These are phyloP conservation scores for Penicillium sp. DNA, from an alignment of 2,329 filamentous ascomycete species.

Conservation along the genomic window DNA sequence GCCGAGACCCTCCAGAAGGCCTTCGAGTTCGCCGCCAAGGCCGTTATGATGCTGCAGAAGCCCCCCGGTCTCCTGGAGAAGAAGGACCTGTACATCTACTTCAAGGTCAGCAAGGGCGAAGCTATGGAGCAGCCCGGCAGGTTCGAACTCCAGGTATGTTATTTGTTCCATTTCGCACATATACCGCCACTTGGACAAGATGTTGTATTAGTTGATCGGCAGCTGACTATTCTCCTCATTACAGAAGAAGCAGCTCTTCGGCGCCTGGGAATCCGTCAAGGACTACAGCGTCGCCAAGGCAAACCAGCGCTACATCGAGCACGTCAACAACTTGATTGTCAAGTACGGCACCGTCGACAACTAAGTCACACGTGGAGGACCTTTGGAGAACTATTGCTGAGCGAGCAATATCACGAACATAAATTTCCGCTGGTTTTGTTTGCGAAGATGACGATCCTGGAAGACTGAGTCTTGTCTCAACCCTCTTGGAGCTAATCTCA, in stretches of 20 bases:
- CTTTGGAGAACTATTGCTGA: not conserved
- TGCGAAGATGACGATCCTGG: not conserved
- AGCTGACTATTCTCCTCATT: conserved; percentile 17
- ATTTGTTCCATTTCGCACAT: not conserved
- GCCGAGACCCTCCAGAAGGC: conserved; percentile 20
- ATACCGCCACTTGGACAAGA: not conserved
- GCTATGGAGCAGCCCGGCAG: conserved; percentile 35
- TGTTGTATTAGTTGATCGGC: conserved; percentile 1
- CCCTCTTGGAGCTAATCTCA: not conserved
- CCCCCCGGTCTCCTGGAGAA: conserved; percentile 28
- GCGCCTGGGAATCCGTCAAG: conserved; percentile 71
- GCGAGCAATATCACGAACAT: not conserved
- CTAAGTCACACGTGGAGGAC: conserved; percentile 7
- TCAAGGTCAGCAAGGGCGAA: conserved; percentile 39
- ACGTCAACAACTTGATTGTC: conserved; percentile 71
- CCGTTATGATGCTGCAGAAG: conserved; percentile 31
- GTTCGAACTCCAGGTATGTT: conserved; percentile 44
- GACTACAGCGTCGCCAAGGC: conserved; percentile 67
- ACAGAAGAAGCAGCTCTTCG: conserved; percentile 78
- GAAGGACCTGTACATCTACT: conserved; percentile 40
- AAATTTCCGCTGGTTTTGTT: not conserved
- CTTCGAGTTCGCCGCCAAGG: conserved; percentile 34
- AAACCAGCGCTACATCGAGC: conserved; percentile 73
- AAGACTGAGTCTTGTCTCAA: not conserved
- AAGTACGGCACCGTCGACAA: conserved; percentile 56